A percentile compares a stretch with the other conserved stretches of the same genome.
Evolutionary conservation across 805 yeast genomes (phyloP).

Genomic region (Schwanniomyces sp.): DNA sequence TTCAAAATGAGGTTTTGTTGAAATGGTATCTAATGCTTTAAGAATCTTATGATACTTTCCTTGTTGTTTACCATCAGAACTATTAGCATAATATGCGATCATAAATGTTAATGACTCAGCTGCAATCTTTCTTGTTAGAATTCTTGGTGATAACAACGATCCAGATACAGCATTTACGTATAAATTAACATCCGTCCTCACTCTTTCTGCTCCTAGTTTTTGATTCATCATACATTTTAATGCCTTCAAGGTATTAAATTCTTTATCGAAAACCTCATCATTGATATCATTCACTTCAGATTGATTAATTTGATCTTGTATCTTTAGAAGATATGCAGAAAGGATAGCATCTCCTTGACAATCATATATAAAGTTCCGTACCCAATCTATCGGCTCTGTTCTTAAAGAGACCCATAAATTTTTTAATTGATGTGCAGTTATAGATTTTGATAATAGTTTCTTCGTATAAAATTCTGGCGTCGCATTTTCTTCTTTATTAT

Average conservation of each 20-base stretch:
- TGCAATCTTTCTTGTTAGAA: conserved; percentile 74
- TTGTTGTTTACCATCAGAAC: conserved; percentile 26
- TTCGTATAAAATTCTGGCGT: conserved; percentile 79
- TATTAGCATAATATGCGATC: conserved; percentile 38
- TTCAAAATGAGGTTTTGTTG: conserved; percentile 38
- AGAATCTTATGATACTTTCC: conserved; percentile 58
- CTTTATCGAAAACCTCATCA: conserved; percentile 62
- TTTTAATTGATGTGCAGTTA: conserved; percentile 69
- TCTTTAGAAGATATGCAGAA: conserved; percentile 50
- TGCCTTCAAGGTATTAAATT: conserved; percentile 74
- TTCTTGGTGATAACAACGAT: conserved; percentile 71
- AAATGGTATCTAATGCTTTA: conserved; percentile 48
- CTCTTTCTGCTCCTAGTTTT: conserved; percentile 60
- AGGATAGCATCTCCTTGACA: conserved; percentile 81
- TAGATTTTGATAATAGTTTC: conserved; percentile 65
- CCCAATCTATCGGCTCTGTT: conserved; percentile 86
- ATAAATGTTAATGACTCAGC: conserved; percentile 67
- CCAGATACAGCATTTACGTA: conserved; percentile 64
- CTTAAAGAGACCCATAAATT: conserved; percentile 89
- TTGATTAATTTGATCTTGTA: conserved; percentile 49
- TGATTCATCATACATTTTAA: conserved; percentile 71
- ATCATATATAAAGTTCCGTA: conserved; percentile 63
- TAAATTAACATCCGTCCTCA: conserved; percentile 41
- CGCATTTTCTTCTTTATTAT: conserved; percentile 25
- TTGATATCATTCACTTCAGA: conserved; percentile 38